Base-by-base conservation (phyloP, 768 basidiomycete species). In the Megacollybia marginata region DNA sequence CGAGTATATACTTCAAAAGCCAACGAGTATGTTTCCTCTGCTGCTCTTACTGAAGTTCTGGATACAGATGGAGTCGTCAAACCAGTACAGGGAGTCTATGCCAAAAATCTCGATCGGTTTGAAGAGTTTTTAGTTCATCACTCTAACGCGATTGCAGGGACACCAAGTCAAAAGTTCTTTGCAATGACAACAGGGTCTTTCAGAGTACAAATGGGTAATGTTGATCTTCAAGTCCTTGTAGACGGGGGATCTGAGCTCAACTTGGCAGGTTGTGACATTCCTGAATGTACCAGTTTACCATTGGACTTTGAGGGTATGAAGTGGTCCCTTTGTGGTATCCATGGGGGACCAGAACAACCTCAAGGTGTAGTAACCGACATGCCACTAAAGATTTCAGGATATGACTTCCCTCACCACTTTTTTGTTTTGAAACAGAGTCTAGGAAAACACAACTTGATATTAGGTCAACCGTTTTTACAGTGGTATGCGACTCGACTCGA, bases 331-430 rank as follows among this genome's bases (percentile, higher is more conserved):
- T n/a, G n/a, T n/a, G n/a, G n/a, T n/a, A n/a, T n/a, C n/a, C n/a
- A n/a, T n/a, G n/a, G n/a, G n/a, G n/a, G n/a, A n/a, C n/a, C n/a
- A n/a, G n/a, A n/a, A n/a, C n/a, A n/a, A n/a, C n/a, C n/a, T n/a
- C n/a, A n/a, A 1, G 62, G 63, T 1, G 58, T 57, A 18, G 46
- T 46, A 12, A 18, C 47, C 0, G 54, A 66, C 18, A 55, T 52
- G 0, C 51, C 55, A 0, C 11, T 66, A 0, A 32, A 38, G 15
- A 38, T 65, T 11, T 57, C 55, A 0, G 56, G 57, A 0, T 50
- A 56, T 31, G 36, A 50, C 8, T 64, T 65, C 42, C 52, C 55
- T 19, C 64, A 63, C 20, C 63, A 65, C 33, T 56, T 63, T 19
- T 65, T 65, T 18, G 52, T 65, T 5, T 48, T 42, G 18, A n/a